These are phyloP conservation scores for Flaveria trinervia DNA, from an alignment of 129 eudicot genomes.

Conservation along the genomic window DNA sequence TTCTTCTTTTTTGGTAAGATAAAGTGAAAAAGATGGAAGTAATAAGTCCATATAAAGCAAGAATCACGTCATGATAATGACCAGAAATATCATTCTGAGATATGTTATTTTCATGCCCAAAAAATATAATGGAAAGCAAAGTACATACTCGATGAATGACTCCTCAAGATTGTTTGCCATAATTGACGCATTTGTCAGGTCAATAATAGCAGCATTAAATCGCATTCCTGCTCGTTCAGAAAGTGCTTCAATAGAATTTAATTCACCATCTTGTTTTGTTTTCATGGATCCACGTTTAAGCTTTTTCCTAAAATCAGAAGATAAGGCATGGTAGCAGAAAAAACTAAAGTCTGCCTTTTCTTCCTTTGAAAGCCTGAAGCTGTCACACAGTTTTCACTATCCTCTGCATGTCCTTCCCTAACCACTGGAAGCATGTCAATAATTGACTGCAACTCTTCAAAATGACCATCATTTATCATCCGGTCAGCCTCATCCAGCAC, in stretches of 20 bases:
- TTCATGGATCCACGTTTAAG: constrained; percentile 82
- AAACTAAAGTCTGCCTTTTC: constrained; percentile 95
- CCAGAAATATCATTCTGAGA: not conserved
- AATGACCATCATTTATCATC: constrained; percentile 92
- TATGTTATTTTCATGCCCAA: constrained; percentile 4
- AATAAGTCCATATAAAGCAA: not conserved
- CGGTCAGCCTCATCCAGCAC: constrained; percentile 99
- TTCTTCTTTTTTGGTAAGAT: constrained; percentile 20
- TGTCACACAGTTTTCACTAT: constrained; percentile 63
- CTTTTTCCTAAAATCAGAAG: constrained; percentile 89
- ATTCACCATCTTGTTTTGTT: constrained; percentile 52
- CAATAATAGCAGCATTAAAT: constrained; percentile 77
- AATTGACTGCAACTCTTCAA: constrained; percentile 92
- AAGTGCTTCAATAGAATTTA: constrained; percentile 79
- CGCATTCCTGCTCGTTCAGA: constrained; percentile 97
- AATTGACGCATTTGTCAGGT: constrained; percentile 80
- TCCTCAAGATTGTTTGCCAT: constrained; percentile 85
- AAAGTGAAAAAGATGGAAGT: not conserved
- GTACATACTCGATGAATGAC: constrained; percentile 86
- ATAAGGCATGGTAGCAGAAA: constrained; percentile 94
- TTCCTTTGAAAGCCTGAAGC: constrained; percentile 74
- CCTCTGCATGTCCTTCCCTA: constrained; percentile 52
- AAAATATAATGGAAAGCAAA: constrained; percentile 3
- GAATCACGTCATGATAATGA: not conserved
- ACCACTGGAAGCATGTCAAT: constrained; percentile 87